These are phyloP conservation scores for Boletus subparvulus DNA, from an alignment of 768 basidiomycete species.

Conservation along the genomic window DNA sequence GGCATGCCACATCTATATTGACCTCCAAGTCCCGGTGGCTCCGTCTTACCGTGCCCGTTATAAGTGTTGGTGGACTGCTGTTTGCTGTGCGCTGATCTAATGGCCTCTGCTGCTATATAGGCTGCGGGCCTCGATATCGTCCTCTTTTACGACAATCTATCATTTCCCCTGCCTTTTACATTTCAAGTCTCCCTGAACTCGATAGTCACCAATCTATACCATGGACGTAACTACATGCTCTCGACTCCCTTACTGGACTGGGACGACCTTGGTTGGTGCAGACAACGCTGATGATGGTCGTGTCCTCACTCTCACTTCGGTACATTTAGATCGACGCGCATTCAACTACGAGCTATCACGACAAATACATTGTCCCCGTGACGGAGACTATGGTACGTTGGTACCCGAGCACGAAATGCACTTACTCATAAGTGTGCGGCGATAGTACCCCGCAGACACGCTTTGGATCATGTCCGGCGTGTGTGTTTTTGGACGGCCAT, in stretches of 20 bases:
- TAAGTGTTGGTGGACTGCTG: background rate
- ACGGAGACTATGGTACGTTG: conserved; percentile 1
- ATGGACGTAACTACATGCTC: conserved; percentile 10
- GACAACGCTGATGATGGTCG: background rate
- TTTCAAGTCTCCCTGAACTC: background rate
- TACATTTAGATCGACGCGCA: conserved; percentile 7
- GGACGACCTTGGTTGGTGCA: conserved; percentile 10
- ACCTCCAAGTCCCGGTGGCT: background rate
- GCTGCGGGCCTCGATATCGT: background rate
- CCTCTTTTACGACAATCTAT: conserved; percentile 1
- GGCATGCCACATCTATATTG: background rate
- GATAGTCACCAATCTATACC: background rate
- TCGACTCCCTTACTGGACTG: background rate
- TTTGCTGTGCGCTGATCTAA: conserved; percentile 21
- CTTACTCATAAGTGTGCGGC: background rate
- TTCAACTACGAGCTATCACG: background rate
- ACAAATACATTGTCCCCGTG: conserved; percentile 4
- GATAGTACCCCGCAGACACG: background rate
- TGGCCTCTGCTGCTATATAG: conserved; percentile 20
- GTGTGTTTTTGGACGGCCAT: background rate
- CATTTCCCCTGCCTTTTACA: background rate
- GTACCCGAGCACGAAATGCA: background rate
- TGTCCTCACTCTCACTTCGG: background rate
- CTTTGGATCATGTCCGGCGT: conserved; percentile 3
- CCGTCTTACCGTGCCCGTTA: conserved; percentile 2